phyloP scores from a whole-genome alignment of 2,329 filamentous ascomycete genomes.

The Westerdykella ornata region DNA sequence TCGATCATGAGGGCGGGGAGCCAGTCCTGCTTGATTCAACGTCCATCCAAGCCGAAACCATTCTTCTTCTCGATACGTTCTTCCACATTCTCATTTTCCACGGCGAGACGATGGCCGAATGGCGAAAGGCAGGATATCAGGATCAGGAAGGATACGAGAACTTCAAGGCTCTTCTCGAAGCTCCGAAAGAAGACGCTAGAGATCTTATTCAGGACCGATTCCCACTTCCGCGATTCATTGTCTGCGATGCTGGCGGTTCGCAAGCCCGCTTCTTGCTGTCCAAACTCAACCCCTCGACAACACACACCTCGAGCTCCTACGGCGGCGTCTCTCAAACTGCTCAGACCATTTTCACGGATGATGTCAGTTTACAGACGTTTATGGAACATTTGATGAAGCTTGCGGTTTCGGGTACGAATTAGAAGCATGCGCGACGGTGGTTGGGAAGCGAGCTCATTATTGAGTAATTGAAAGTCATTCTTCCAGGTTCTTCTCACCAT shows the following conservation, averaged over 20 bases:
- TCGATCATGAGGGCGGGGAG: constrained; percentile 87
- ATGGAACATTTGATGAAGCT: constrained; percentile 99
- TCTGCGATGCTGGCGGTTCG: constrained; percentile 96
- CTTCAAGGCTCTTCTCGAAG: constrained; percentile 78
- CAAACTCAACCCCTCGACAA: constrained; percentile 95
- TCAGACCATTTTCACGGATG: constrained; percentile 98
- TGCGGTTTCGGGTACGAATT: constrained; percentile 30
- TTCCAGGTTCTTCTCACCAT: too few relatives aligned
- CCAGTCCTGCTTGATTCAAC: constrained; percentile 95
- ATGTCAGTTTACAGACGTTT: constrained; percentile 95
- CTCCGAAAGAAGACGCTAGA: constrained; percentile 95
- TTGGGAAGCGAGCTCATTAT: too few relatives aligned
- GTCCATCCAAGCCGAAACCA: constrained; percentile 89
- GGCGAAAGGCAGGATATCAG: constrained; percentile 96
- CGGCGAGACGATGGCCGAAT: constrained; percentile 94
- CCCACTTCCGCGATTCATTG: constrained; percentile 95
- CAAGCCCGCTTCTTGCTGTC: constrained; percentile 95
- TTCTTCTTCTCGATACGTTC: constrained; percentile 93
- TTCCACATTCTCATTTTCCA: constrained; percentile 99
- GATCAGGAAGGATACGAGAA: constrained; percentile 98
- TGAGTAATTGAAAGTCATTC: too few relatives aligned
- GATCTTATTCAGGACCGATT: constrained; percentile 97
- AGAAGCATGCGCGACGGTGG: not conserved
- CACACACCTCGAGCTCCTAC: constrained; percentile 87
- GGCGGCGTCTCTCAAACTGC: constrained; percentile 84